A percentile compares a stretch with the other conserved stretches of the same genome.
These are phyloP conservation scores for Hypomontagnella submonticulosa DNA, from an alignment of 495 filamentous ascomycete species.

Conservation along the genomic window DNA sequence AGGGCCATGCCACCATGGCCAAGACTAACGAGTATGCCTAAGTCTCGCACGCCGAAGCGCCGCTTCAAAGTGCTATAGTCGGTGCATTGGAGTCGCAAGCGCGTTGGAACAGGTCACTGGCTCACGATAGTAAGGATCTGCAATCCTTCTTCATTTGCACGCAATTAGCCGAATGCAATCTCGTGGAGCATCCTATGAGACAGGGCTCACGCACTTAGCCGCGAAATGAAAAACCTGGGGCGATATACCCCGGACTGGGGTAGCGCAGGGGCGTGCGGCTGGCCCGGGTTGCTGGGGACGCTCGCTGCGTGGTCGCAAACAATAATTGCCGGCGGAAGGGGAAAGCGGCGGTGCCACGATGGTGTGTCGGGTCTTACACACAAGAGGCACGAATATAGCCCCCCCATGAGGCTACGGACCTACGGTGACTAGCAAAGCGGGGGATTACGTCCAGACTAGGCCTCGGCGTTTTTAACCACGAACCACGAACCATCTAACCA, in stretches of 20 bases:
- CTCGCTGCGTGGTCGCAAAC: not conserved
- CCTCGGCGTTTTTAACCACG: no score
- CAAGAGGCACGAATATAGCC: not conserved
- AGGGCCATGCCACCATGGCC: conserved; percentile 3
- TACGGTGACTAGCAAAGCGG: conserved; percentile 26
- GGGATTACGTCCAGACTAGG: conserved; percentile 1
- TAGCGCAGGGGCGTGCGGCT: conserved; percentile 22
- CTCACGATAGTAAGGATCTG: conserved; percentile 17
- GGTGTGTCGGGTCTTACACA: conserved; percentile 11
- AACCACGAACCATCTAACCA: no score
- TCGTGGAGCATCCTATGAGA: conserved; percentile 20
- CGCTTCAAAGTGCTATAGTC: conserved; percentile 30
- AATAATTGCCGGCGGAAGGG: conserved; percentile 27
- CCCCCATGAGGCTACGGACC: conserved; percentile 21
- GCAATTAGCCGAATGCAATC: conserved; percentile 36
- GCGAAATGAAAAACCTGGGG: conserved; percentile 40
- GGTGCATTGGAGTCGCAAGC: conserved; percentile 18
- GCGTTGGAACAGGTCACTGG: conserved; percentile 16
- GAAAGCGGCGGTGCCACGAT: conserved; percentile 5
- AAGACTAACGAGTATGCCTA: conserved; percentile 14
- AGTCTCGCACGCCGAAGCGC: conserved; percentile 30
- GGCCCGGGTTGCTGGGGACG: conserved; percentile 34
- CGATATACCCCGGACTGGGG: conserved; percentile 1
- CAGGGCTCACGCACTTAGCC: conserved; percentile 37
- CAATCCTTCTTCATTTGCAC: conserved; percentile 29